phyloP scores from a whole-genome alignment of 164 flowering plant species.

The Vitis vinifera region ASM3070453v1 NC_081820.1:23970001-23970500 shows the following conservation, averaged over 20 bases:
- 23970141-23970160: not conserved
- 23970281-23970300: not conserved
- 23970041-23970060: constrained; percentile 2
- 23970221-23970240: not conserved
- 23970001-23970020: not conserved
- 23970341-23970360: constrained; percentile 12
- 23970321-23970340: constrained; percentile 18
- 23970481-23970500: not conserved
- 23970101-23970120: constrained; percentile 3
- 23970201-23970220: not conserved
- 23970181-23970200: not conserved
- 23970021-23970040: constrained; percentile 8
- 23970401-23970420: not conserved
- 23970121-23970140: not conserved
- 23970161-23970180: not conserved
- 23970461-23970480: too few relatives aligned
- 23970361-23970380: not conserved
- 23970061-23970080: constrained; percentile 5
- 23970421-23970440: not conserved
- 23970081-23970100: constrained; percentile 13
- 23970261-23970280: not conserved
- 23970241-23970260: constrained; percentile 1
- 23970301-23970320: constrained; percentile 19
- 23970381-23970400: constrained; percentile 2
- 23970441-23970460: too few relatives aligned